Evolutionary conservation across 192 early-diverging fungal genomes (phyloP).

Genomic region (Entomortierella parvispora): DNA sequence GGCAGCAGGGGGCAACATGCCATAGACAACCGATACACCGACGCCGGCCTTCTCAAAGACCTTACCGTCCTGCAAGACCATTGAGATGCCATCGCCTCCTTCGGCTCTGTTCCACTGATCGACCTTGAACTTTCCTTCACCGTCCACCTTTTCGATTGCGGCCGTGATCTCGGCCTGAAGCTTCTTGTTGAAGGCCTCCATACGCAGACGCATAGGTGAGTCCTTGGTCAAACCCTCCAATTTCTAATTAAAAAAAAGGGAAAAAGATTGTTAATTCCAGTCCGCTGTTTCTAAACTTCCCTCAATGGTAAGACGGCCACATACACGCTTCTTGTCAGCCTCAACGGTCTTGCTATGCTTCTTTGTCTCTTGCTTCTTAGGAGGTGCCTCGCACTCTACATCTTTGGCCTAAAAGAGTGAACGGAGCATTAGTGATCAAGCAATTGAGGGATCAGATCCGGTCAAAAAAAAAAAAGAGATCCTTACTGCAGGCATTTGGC

Average conservation of each 20-base stretch:
- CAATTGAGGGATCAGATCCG: neutral
- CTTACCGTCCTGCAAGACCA: slow-evolving; percentile 90
- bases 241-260: slow-evolving; percentile 18
- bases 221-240: slow-evolving; percentile 57
- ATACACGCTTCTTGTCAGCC: slow-evolving; percentile 42
- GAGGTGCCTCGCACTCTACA: slow-evolving; percentile 38
- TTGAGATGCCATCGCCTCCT: slow-evolving; percentile 93
- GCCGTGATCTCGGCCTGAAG: slow-evolving; percentile 83
- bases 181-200: slow-evolving; percentile 81
- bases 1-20: slow-evolving; percentile 79
- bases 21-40: slow-evolving; percentile 88
- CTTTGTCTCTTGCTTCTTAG: slow-evolving; percentile 25
- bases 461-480: neutral
- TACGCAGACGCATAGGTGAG: slow-evolving; percentile 80
- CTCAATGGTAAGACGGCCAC: neutral
- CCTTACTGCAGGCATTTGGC: slow-evolving; percentile 35
- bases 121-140: slow-evolving; percentile 69
- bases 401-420: slow-evolving; percentile 7
- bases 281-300: neutral
- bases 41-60: slow-evolving; percentile 99
- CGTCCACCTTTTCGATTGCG: slow-evolving; percentile 72
- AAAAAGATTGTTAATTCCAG: neutral
- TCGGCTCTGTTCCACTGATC: slow-evolving; percentile 91
- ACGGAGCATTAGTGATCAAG: neutral
- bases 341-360: slow-evolving; percentile 32